Evolutionary conservation across 1,284 basidiomycete species (phyloP), one percentile per base, ranked within the genome.

Genomic region (Fomitopsis betulina): DNA sequence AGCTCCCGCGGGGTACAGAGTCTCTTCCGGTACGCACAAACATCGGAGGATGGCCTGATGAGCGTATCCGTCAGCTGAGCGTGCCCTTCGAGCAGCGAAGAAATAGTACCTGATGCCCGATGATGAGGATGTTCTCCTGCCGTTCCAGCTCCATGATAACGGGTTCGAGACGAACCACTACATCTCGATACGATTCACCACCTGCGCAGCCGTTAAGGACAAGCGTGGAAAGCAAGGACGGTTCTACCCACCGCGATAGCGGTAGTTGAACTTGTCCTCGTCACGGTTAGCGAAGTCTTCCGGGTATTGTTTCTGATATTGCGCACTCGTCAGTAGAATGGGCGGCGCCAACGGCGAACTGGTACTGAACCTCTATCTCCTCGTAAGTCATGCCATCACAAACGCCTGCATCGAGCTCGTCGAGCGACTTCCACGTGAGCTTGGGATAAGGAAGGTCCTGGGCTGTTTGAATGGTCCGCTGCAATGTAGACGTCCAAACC

Each of bases 311-410:
- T 88, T 84, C 91, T 96, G 70, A 23, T 13, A 10, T 17, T 7
- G 30, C 5, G 21, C 6, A 30, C 38, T 12, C 15, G 0, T 21
- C 15, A 2, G 10, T 23, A 13, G 30, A 8, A 8, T 32, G 15
- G 32, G 32, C 15, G 40, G 23, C 32, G 13, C 17, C 12, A 12
- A 45, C 17, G 27, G 8, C 19, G 57, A 1, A 33, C 40, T 12
- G 50, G 49, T 25, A 39, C 68, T 75, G 53, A 56, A 91, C 93
- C 80, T 96, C 96, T 58, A 99, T 98, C 79, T 99, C 96, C 76
- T 95, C 91, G 70, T 99, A 99, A 1, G 97, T 99, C 97, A 99
- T 99, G 13, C 91, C 95, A 74, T 99, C 97, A 68, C 97, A 99
- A 15, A 99, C 97, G 42, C 97, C 96, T 3, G 97, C 97, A 73